phyloP scores from a whole-genome alignment of 2,329 filamentous ascomycete genomes.

The Alternaria sp. region DNA sequence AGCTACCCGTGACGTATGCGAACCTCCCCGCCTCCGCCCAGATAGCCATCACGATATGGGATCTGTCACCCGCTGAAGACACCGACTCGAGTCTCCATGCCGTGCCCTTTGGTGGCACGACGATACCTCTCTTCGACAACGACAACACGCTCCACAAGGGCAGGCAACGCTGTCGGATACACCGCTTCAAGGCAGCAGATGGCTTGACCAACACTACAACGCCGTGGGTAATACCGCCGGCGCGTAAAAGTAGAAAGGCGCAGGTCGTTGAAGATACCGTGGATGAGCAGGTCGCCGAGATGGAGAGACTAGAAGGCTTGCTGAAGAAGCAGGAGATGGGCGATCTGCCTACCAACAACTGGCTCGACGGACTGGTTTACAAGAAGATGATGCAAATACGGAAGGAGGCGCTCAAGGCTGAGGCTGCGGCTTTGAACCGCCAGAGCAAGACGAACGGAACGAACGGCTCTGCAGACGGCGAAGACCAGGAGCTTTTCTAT shows the following conservation, averaged over 20 bases:
- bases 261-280: conserved; percentile 55
- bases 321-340: conserved; percentile 99
- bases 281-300: conserved; percentile 78
- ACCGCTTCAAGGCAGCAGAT: conserved; percentile 83
- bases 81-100: conserved; percentile 74
- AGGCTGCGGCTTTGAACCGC: conserved; percentile 47
- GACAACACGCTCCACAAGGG: conserved; percentile 92
- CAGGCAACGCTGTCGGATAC: conserved; percentile 85
- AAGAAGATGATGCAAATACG: conserved; percentile 78
- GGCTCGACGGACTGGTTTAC: conserved; percentile 95
- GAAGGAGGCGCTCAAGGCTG: conserved; percentile 48
- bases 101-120: conserved; percentile 93
- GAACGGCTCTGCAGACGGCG: conserved; percentile 32
- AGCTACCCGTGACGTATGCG: conserved; percentile 82
- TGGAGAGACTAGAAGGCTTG: conserved; percentile 85
- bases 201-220: conserved; percentile 82
- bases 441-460: conserved; percentile 24
- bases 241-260: conserved; percentile 58
- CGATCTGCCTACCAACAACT: conserved; percentile 89
- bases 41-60: conserved; percentile 94
- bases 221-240: conserved; percentile 68
- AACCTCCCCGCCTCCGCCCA: conserved; percentile 81
- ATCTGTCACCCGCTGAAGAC: conserved; percentile 80
- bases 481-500: conserved; percentile 71
- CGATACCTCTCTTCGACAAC: conserved; percentile 86